Conservation (phyloP, 768 basidiomycete genomes). For the Podaxis carcinomalis region DNA sequence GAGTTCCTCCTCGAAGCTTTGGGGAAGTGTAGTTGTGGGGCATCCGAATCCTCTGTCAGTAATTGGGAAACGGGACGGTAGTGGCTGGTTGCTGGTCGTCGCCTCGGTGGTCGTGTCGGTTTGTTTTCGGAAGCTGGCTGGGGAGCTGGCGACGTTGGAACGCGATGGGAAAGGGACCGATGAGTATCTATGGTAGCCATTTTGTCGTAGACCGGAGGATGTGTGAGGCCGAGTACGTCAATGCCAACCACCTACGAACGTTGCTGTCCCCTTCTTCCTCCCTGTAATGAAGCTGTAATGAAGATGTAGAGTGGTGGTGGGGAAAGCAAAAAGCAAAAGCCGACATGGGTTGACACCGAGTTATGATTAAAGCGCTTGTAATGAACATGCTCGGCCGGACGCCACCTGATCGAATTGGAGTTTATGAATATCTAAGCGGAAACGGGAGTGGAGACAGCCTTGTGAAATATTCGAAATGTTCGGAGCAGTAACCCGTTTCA, state of each 20-base stretch:
- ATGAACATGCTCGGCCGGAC: background rate
- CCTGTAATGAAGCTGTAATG: background rate
- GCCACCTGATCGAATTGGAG: background rate
- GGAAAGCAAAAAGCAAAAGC: background rate
- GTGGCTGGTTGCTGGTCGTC: conserved; percentile 21
- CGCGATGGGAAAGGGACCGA: conserved; percentile 9
- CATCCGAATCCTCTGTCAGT: conserved; percentile 17
- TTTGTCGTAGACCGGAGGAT: conserved; percentile 8
- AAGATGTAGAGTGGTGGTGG: background rate
- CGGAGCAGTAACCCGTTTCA: conserved; percentile 2
- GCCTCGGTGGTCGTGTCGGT: conserved; percentile 14
- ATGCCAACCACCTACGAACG: background rate
- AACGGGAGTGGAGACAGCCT: background rate
- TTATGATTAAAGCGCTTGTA: conserved; percentile 5
- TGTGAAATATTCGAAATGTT: background rate
- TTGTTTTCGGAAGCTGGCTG: conserved; percentile 8
- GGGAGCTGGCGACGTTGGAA: conserved; percentile 7
- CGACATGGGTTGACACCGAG: conserved; percentile 6
- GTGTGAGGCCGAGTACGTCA: background rate
- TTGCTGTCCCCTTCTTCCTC: too few relatives aligned
- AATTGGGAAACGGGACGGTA: conserved; percentile 38
- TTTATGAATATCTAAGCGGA: conserved; percentile 4
- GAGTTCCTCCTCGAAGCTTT: conserved; percentile 3
- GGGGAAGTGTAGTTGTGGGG: background rate
- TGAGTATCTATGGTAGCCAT: conserved; percentile 10